Evolutionary conservation across 2,329 filamentous ascomycete species (phyloP).

Genomic region (Pestalotiopsis sp.): DNA sequence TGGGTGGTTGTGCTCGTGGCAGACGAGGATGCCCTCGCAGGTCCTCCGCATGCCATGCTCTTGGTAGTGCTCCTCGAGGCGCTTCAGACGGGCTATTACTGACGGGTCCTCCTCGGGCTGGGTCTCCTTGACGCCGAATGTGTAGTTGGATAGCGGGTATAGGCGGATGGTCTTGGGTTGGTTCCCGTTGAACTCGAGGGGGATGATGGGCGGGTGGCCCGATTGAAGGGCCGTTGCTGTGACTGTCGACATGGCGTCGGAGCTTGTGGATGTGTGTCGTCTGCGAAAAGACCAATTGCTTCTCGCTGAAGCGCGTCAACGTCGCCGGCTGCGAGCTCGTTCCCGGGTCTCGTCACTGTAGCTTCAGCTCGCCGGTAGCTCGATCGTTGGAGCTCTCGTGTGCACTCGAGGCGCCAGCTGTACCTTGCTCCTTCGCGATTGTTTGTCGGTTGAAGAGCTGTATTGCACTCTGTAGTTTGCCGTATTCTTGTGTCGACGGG

Average conservation of each 20-base stretch:
- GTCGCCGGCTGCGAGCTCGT: not conserved
- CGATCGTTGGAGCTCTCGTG: not conserved
- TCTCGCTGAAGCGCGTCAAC: not conserved
- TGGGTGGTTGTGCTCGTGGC: slow-evolving; percentile 98
- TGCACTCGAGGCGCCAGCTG: not conserved
- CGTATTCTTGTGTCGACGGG: not conserved
- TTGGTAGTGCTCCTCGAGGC: slow-evolving; percentile 93
- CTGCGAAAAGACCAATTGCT: not conserved
- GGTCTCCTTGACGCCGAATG: slow-evolving; percentile 96
- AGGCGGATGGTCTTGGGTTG: slow-evolving; percentile 89
- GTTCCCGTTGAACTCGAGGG: slow-evolving; percentile 83
- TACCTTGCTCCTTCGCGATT: not conserved
- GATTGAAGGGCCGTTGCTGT: slow-evolving; percentile 77
- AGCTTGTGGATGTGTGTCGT: not conserved
- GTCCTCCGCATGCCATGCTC: slow-evolving; percentile 95
- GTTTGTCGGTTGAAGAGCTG: not conserved
- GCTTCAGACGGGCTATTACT: slow-evolving; percentile 87
- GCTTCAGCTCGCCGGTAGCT: not conserved
- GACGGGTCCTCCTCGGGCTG: slow-evolving; percentile 98
- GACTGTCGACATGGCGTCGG: slow-evolving; percentile 75
- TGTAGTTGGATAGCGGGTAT: slow-evolving; percentile 97
- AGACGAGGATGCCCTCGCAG: slow-evolving; percentile 95
- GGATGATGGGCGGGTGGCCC: slow-evolving; percentile 75
- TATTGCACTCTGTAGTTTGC: not conserved
- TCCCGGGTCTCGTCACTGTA: not conserved